Percentiles rank a stretch among this genome's conserved stretches.
Evolutionary conservation across 2,329 filamentous ascomycete genomes (phyloP).

Genomic region (Drechmeria coniospora): DNA sequence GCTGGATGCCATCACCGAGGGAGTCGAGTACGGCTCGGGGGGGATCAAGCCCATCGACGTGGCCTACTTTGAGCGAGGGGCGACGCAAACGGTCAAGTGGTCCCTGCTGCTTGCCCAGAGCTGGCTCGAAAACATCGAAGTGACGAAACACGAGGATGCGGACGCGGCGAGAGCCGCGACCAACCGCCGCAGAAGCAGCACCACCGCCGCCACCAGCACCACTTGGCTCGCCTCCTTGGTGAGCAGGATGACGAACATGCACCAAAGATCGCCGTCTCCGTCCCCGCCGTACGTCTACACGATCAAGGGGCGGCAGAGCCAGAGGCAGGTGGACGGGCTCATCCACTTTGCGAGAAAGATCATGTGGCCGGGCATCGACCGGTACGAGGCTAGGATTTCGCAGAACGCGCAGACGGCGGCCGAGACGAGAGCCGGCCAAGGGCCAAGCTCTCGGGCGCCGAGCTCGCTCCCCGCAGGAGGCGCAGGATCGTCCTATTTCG

Average conservation of each 20-base stretch:
- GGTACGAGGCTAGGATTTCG: constrained; percentile 30
- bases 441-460: constrained; percentile 19
- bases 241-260: constrained; percentile 32
- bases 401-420: constrained; percentile 29
- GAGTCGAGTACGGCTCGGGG: constrained; percentile 38
- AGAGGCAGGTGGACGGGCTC: constrained; percentile 44
- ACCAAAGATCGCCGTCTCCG: constrained; percentile 19
- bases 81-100: constrained; percentile 49
- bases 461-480: constrained; percentile 19
- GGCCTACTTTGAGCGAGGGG: constrained; percentile 44
- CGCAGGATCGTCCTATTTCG: constrained; percentile 38
- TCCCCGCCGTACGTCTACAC: constrained; percentile 25
- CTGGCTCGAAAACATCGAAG: constrained; percentile 53
- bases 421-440: constrained; percentile 15
- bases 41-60: constrained; percentile 40
- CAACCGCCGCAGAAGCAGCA: constrained; percentile 12
- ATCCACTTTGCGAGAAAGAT: constrained; percentile 48
- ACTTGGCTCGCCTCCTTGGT: constrained; percentile 47
- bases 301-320: constrained; percentile 38
- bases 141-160: constrained; percentile 28
- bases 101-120: constrained; percentile 47
- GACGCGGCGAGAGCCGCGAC: constrained; percentile 4
- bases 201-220: too few relatives aligned
- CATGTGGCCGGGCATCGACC: constrained; percentile 45
- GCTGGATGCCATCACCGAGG: constrained; percentile 46